Evolutionary conservation across 768 basidiomycete species (phyloP).

Genomic region (Dentipellis sp.): DNA sequence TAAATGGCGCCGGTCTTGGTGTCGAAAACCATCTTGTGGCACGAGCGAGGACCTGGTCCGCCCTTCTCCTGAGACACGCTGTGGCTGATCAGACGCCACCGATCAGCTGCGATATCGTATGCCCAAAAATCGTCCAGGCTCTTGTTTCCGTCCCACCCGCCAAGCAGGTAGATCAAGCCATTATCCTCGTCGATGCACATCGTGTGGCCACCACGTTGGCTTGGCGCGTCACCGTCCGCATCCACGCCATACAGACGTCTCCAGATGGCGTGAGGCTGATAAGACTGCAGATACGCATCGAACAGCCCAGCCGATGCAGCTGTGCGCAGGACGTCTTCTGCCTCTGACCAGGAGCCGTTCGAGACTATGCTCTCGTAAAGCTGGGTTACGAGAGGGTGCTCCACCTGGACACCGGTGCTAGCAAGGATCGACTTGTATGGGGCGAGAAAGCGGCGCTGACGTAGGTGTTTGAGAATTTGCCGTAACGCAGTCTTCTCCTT

Average conservation of each 20-base stretch:
- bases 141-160: slow-evolving; percentile 69
- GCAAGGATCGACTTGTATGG: slow-evolving; percentile 53
- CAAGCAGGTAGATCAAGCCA: slow-evolving; percentile 63
- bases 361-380: slow-evolving; percentile 59
- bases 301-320: slow-evolving; percentile 53
- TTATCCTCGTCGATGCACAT: slow-evolving; percentile 68
- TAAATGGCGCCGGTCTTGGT: slow-evolving; percentile 62
- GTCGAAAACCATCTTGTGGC: slow-evolving; percentile 81
- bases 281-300: slow-evolving; percentile 44
- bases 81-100: slow-evolving; percentile 53
- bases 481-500: slow-evolving; percentile 57
- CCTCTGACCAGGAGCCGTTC: slow-evolving; percentile 50
- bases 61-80: slow-evolving; percentile 46
- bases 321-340: slow-evolving; percentile 43
- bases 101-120: slow-evolving; percentile 48
- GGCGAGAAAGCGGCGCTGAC: slow-evolving; percentile 62
- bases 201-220: slow-evolving; percentile 67
- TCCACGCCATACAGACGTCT: slow-evolving; percentile 48
- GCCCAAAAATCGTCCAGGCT: slow-evolving; percentile 76
- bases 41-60: slow-evolving; percentile 63
- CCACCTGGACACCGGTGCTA: slow-evolving; percentile 45
- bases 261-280: slow-evolving; percentile 57
- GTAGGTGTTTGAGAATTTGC: slow-evolving; percentile 67
- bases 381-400: slow-evolving; percentile 62
- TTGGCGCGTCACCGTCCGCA: slow-evolving; percentile 56